phyloP scores from a whole-genome alignment of 306 rosid species.

The Quercus aquifolioides region DNA sequence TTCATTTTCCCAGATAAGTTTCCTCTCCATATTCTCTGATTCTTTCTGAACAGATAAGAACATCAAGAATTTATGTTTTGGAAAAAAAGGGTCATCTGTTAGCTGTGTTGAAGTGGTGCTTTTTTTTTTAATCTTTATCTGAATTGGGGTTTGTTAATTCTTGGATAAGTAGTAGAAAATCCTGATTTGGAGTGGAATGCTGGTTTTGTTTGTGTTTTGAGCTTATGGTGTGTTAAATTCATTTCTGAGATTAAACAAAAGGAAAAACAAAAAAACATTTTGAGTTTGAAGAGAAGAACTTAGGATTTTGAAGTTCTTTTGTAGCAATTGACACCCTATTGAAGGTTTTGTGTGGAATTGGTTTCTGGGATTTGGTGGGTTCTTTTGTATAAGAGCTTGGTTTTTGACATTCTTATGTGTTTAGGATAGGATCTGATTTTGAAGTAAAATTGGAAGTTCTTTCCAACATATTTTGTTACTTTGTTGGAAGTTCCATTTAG shows the following conservation, averaged over 20 bases:
- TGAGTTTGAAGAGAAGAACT: conserved; percentile 17
- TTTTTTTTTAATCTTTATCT: conserved; percentile 27
- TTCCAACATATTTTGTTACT: neutral
- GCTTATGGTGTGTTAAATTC: neutral
- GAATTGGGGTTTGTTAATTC: conserved; percentile 37
- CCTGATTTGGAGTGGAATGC: conserved; percentile 38
- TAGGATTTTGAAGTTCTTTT: conserved; percentile 24
- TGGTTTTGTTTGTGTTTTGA: conserved; percentile 13
- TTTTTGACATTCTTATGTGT: conserved; percentile 10
- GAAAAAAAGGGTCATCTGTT: neutral
- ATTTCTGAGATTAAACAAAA: neutral
- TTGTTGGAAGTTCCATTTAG: conserved; percentile 9
- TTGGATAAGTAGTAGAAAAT: conserved; percentile 27
- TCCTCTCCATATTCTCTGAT: conserved; percentile 6
- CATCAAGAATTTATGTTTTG: neutral
- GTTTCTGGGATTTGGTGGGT: neutral
- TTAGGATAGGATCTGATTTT: neutral
- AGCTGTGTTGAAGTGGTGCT: conserved; percentile 23
- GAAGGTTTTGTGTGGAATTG: conserved; percentile 3
- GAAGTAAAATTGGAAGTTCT: neutral
- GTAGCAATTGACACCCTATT: neutral
- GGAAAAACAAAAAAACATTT: conserved; percentile 10
- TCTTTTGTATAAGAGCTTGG: conserved; percentile 12
- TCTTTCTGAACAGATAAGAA: neutral
- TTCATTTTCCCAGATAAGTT: conserved; percentile 45